Percentiles rank a stretch among this genome's conserved stretches.
Conservation (phyloP, 208 protist species). For the Crithidia brevicula region DNA sequence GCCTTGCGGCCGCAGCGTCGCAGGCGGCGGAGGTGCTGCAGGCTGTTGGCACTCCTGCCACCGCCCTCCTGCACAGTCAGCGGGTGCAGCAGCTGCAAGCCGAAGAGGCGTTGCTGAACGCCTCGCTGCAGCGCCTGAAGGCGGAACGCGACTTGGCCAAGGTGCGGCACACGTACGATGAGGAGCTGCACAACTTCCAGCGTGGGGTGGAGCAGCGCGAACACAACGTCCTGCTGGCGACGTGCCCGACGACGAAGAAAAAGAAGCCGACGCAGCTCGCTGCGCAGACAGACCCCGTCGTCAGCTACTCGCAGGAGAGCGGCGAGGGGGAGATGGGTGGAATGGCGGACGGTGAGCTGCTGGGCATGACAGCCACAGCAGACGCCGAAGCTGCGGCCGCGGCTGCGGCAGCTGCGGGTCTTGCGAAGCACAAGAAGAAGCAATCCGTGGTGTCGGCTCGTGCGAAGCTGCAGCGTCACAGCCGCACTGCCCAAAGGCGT, state of each 20-base stretch:
- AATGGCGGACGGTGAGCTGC: slow-evolving; percentile 22
- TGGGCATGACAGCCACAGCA: slow-evolving; percentile 40
- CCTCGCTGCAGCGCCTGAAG: slow-evolving; percentile 53
- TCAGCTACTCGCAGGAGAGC: slow-evolving; percentile 19
- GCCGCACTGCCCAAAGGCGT: neutral
- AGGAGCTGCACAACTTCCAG: slow-evolving; percentile 44
- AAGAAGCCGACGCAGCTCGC: neutral
- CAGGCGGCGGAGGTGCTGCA: slow-evolving; percentile 37
- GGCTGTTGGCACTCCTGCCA: slow-evolving; percentile 31
- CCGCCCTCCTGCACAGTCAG: slow-evolving; percentile 46
- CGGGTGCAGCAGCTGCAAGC: slow-evolving; percentile 52
- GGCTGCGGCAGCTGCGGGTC: neutral
- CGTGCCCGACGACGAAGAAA: neutral
- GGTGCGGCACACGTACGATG: slow-evolving; percentile 49
- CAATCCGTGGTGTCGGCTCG: neutral
- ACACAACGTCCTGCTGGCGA: slow-evolving; percentile 11
- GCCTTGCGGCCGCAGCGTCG: slow-evolving; percentile 40
- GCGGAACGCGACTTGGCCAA: slow-evolving; percentile 63
- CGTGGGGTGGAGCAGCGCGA: slow-evolving; percentile 45
- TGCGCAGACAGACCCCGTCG: slow-evolving; percentile 1
- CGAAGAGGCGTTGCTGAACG: slow-evolving; percentile 64
- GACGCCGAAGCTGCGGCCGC: slow-evolving; percentile 36
- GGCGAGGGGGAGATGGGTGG: slow-evolving; percentile 9
- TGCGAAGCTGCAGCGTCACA: slow-evolving; percentile 8
- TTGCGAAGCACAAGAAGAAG: neutral